Evolutionary conservation across 106 monocot species (phyloP).

Genomic region (Dendrobium officinale): DNA sequence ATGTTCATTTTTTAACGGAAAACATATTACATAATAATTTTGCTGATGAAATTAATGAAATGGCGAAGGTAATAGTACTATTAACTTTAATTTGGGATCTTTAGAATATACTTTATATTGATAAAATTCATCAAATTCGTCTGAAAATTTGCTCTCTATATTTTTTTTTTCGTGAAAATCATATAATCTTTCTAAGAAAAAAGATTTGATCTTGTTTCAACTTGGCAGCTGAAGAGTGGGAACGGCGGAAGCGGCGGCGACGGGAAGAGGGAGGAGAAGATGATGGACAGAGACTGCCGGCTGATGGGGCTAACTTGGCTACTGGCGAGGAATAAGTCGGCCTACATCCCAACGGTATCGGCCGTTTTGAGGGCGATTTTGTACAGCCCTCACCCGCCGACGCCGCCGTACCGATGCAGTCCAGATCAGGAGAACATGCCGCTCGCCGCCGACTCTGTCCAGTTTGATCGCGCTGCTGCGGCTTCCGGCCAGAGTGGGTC

Average conservation of each 20-base stretch:
- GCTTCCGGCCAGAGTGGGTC: neutral
- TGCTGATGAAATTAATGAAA: no score
- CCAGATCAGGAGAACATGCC: slow-evolving; percentile 99
- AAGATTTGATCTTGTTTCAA: no score
- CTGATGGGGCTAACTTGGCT: slow-evolving; percentile 98
- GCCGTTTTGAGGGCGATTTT: slow-evolving; percentile 84
- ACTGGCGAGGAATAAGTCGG: slow-evolving; percentile 66
- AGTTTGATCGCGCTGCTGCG: slow-evolving; percentile 41
- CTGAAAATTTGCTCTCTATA: no score
- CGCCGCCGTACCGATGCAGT: slow-evolving; percentile 42
- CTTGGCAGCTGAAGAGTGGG: slow-evolving; percentile 39
- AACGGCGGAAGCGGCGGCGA: neutral
- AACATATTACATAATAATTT: no score
- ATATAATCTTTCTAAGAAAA: no score
- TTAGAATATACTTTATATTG: no score
- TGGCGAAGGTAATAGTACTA: no score
- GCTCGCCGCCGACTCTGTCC: slow-evolving; percentile 89
- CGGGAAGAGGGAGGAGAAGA: slow-evolving; percentile 33
- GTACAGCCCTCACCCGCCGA: slow-evolving; percentile 35
- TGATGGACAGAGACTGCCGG: slow-evolving; percentile 88
- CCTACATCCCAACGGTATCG: slow-evolving; percentile 83
- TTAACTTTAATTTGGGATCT: neutral
- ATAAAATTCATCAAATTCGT: no score
- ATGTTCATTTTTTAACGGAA: no score
- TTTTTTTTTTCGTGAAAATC: no score